Conservation (phyloP, 2,329 filamentous ascomycete genomes). For the Sclerotinia borealis region DNA sequence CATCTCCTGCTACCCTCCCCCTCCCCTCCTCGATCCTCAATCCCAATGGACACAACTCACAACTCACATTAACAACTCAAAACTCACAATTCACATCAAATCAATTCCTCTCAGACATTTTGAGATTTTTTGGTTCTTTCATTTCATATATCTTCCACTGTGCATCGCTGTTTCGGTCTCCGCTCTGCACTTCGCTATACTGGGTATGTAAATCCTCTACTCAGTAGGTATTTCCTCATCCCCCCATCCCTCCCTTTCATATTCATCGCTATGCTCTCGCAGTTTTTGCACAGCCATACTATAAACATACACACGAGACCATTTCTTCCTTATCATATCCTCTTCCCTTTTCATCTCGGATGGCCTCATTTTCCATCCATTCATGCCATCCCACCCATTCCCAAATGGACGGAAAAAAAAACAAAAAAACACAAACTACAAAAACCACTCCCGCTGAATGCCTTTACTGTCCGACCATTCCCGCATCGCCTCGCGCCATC, state of each 20-base stretch:
- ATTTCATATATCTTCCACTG: constrained; percentile 3
- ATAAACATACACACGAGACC: constrained; percentile 6
- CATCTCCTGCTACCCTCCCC: too few relatives aligned
- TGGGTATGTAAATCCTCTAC: not conserved
- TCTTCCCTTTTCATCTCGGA: not conserved
- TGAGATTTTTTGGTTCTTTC: constrained; percentile 6
- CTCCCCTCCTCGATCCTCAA: too few relatives aligned
- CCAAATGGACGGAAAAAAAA: not conserved
- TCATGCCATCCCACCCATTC: not conserved
- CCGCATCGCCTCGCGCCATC: constrained; percentile 2
- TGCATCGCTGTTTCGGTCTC: not conserved
- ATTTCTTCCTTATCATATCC: constrained; percentile 1
- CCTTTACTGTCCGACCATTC: not conserved
- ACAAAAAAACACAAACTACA: not conserved
- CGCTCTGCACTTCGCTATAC: not conserved
- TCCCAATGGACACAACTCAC: too few relatives aligned
- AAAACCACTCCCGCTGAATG: constrained; percentile 7
- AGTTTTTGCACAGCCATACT: not conserved
- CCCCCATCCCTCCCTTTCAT: not conserved
- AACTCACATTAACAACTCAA: too few relatives aligned
- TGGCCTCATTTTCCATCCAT: constrained; percentile 8
- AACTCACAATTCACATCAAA: not conserved
- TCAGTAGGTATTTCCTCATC: not conserved
- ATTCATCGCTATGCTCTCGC: not conserved
- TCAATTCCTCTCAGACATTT: not conserved